Base-by-base conservation (phyloP, 257 asterid genomes). In the Gentiana straminea region DNA sequence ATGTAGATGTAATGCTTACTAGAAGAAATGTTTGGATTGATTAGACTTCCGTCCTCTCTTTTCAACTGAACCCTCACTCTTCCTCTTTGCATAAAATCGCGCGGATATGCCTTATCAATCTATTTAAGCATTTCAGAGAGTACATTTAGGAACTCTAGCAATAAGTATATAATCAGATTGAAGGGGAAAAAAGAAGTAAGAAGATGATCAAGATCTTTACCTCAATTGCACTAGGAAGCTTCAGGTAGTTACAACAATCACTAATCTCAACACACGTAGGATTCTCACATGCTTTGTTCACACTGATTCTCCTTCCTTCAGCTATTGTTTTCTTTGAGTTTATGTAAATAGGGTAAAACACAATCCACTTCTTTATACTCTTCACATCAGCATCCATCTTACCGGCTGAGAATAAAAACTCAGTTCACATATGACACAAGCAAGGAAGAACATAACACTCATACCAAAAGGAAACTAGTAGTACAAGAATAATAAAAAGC, bases 61-160 rank as follows among this genome's bases (percentile, higher is more conserved):
- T 85, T 91, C 79, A 87, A 70, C 79, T 75, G 52, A 72, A 85
- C 79, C 78, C 98, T 81, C 56, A 91, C 95, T 71, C 98, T 83
- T 71, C 98, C 98, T 57, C 87, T 72, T 83, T 91, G 94, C 95
- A 88, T 84, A 76, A 83, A 91, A 81, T 91, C 97, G 59, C 98
- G 80, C 0, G 97, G 98, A 75, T 91, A 91, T 8, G 96, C 95
- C 87, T 91, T 91, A 57, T 87, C 98, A 13, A 68, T 71, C 97
- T 91, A 67, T 39, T 9, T 48, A 55, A 34, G 49, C 24, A 24
- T 24, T 24, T 45, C 12, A 49, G 47, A 15, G 46, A 45, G 24
- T 24, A 39, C 61, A 33, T 33, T 7, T 57, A 13, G 46, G 39
- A 10, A 39, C 44, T 5, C 35, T 12, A 34, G 36, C 33, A 3